These are phyloP conservation scores for Kentomonas sorsogonicus DNA, from an alignment of 208 protist genomes.

Conservation along the genomic window DNA sequence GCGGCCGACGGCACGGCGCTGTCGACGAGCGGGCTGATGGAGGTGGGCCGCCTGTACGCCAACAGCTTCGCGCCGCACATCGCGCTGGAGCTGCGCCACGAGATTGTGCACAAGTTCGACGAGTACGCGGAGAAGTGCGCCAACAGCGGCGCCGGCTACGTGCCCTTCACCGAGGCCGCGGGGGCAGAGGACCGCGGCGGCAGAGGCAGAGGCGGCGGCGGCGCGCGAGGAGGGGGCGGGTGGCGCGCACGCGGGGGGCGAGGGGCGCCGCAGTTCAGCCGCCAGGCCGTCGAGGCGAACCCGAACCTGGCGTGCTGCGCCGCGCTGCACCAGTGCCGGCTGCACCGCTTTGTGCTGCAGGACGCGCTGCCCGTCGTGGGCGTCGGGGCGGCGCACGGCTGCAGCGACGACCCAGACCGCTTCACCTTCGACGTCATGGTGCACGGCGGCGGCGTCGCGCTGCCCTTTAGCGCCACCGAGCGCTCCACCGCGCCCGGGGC, in stretches of 20 bases:
- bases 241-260: background rate
- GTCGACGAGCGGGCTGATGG: too few species aligned
- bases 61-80: constrained; percentile 68
- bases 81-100: constrained; percentile 68
- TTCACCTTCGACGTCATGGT: too few species aligned
- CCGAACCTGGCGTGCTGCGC: too few species aligned
- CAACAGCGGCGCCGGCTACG: background rate
- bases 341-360: too few species aligned
- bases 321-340: too few species aligned
- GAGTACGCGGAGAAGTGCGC: constrained; percentile 21
- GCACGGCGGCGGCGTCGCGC: too few species aligned
- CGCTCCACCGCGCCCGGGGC: too few species aligned
- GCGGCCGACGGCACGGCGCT: constrained; percentile 7
- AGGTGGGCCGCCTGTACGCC: constrained; percentile 36
- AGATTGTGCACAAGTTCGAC: constrained; percentile 36
- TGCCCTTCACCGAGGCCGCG: background rate
- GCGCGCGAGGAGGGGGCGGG: too few species aligned
- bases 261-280: background rate
- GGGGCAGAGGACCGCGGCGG: background rate
- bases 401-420: too few species aligned
- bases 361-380: too few species aligned
- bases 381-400: too few species aligned
- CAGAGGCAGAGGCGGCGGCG: background rate
- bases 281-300: background rate
- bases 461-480: too few species aligned